Conservation (phyloP, 257 asterid species). For the Capsicum rhomboideum region DNA sequence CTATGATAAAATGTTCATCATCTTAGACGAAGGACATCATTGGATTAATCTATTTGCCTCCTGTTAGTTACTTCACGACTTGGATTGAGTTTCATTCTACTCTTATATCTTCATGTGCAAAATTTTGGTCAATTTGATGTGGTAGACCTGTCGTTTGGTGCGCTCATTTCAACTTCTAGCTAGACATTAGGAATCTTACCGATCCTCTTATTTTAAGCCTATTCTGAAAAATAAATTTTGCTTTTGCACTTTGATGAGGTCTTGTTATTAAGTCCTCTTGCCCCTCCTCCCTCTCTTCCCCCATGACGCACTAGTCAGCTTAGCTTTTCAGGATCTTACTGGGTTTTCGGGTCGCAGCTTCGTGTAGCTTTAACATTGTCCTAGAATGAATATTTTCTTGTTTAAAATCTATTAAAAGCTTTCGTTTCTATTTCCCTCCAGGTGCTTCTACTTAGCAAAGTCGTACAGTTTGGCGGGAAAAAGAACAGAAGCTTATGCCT, state of each 20-base stretch:
- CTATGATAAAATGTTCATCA: neutral
- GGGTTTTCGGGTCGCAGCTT: neutral
- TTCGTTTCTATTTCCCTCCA: conserved; percentile 25
- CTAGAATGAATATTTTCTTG: neutral
- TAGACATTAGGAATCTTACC: neutral
- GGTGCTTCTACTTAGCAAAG: conserved; percentile 95
- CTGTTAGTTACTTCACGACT: neutral
- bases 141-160: neutral
- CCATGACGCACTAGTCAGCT: neutral
- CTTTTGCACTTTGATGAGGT: neutral
- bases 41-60: neutral
- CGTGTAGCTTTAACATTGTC: neutral
- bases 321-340: neutral
- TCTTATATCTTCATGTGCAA: neutral
- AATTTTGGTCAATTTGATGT: neutral
- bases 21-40: neutral
- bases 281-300: neutral
- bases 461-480: conserved; percentile 94
- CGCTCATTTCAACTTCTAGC: neutral
- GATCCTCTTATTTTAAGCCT: neutral
- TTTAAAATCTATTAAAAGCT: neutral
- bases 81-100: neutral
- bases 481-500: conserved; percentile 88
- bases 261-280: neutral
- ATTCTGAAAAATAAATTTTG: neutral